phyloP scores from a whole-genome alignment of 2,329 filamentous ascomycete species.

The Aspergillus sp. region DNA sequence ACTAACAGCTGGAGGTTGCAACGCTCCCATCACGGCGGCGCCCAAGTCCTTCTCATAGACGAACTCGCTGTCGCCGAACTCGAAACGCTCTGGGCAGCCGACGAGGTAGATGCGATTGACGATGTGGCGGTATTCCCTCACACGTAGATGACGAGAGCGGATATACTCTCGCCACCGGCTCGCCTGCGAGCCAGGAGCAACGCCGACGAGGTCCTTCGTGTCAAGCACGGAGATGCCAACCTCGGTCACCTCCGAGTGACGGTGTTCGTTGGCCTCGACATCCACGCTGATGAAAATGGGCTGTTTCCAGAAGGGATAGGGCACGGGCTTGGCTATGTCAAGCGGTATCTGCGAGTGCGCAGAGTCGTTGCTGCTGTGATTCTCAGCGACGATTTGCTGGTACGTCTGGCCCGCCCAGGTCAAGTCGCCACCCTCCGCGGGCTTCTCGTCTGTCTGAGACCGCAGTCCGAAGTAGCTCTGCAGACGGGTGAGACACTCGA shows the following conservation, averaged over 20 bases:
- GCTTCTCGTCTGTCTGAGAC: conserved; percentile 16
- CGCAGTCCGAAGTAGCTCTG: conserved; percentile 72
- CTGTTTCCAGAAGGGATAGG: conserved; percentile 51
- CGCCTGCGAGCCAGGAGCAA: conserved; percentile 62
- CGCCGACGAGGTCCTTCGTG: conserved; percentile 55
- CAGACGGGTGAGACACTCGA: conserved; percentile 59
- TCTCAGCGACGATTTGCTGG: conserved; percentile 12
- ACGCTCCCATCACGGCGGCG: conserved; percentile 52
- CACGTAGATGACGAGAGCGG: conserved; percentile 70
- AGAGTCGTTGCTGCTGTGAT: conserved; percentile 3
- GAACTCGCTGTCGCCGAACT: conserved; percentile 61
- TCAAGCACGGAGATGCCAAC: conserved; percentile 82
- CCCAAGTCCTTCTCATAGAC: conserved; percentile 48
- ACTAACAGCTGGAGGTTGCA: conserved; percentile 51
- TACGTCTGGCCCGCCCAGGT: conserved; percentile 20
- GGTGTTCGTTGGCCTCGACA: conserved; percentile 74
- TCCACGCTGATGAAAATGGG: conserved; percentile 77
- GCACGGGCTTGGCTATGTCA: conserved; percentile 46
- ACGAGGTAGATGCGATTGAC: conserved; percentile 67
- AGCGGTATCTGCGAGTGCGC: conserved; percentile 31
- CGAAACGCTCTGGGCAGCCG: conserved; percentile 77
- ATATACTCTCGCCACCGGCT: conserved; percentile 68
- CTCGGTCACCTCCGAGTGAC: conserved; percentile 71
- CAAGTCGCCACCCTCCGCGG: conserved; percentile 10
- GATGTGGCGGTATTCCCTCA: conserved; percentile 66